Conservation (phyloP, 768 basidiomycete species). For the Boletales sp. region DNA sequence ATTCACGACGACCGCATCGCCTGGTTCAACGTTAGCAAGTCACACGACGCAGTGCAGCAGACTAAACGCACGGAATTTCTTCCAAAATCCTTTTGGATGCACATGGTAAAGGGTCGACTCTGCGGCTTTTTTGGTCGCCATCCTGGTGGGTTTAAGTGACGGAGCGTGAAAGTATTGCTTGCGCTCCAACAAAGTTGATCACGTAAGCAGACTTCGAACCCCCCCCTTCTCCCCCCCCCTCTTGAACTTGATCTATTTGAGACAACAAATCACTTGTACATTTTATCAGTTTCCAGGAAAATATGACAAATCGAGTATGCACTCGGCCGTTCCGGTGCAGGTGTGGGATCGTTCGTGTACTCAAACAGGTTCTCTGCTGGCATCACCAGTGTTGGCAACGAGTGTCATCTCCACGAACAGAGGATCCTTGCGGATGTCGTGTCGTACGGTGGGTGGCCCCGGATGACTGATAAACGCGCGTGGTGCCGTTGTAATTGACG, state of each 20-base stretch:
- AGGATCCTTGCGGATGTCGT: background rate
- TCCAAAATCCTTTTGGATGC: conserved; percentile 90
- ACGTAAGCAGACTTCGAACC: no score
- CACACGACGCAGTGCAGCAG: background rate
- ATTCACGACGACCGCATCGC: conserved; percentile 80
- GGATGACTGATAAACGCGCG: background rate
- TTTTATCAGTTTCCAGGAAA: background rate
- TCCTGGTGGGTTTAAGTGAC: conserved; percentile 18
- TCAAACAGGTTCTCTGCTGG: no score
- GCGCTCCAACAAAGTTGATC: no score
- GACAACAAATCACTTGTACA: background rate
- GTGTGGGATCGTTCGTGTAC: background rate
- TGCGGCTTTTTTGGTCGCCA: conserved; percentile 77
- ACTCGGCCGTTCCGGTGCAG: background rate
- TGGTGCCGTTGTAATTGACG: background rate
- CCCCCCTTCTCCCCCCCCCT: no score
- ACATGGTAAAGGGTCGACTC: conserved; percentile 91
- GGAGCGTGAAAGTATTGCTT: no score
- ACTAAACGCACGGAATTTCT: conserved; percentile 78
- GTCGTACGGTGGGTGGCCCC: background rate
- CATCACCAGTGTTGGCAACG: background rate
- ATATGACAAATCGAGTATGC: background rate
- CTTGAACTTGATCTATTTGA: background rate
- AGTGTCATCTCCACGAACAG: no score
- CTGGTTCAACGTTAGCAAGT: conserved; percentile 37